Conservation (phyloP, 345 rosid species). For the Citropsis articulata region DNA sequence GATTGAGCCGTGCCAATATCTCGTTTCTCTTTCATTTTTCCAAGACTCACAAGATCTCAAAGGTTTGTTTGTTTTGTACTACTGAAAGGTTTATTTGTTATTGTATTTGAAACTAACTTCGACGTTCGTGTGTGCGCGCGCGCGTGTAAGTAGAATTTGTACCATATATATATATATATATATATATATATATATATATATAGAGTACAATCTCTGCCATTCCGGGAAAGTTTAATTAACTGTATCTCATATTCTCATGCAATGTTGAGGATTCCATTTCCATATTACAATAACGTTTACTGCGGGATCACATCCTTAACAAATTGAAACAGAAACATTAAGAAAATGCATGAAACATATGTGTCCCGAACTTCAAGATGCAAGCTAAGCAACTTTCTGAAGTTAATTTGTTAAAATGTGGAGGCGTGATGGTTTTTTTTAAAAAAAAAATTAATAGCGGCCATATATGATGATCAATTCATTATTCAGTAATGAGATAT, state of each 20-base stretch:
- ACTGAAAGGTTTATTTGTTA: no score
- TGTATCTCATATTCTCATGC: not conserved
- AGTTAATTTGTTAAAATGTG: no score
- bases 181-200: not conserved
- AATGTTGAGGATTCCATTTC: not conserved
- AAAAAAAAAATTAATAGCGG: no score
- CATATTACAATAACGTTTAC: not conserved
- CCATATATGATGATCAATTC: no score
- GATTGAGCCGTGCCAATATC: slow-evolving; percentile 99
- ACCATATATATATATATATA: no score
- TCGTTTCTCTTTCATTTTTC: slow-evolving; percentile 56
- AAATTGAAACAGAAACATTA: no score
- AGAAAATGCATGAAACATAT: not conserved
- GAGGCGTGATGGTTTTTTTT: no score
- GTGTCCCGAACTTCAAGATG: no score
- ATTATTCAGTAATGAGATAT: no score
- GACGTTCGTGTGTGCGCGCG: not conserved
- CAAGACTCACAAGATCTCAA: not conserved
- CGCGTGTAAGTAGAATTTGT: no score
- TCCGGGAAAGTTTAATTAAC: not conserved
- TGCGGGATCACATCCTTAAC: not conserved
- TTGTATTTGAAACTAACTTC: no score
- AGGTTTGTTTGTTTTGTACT: slow-evolving; percentile 3
- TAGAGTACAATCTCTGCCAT: not conserved
- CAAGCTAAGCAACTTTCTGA: no score